phyloP scores from a whole-genome alignment of 2,329 filamentous ascomycete species.

The Byssochlamys sp. region DNA sequence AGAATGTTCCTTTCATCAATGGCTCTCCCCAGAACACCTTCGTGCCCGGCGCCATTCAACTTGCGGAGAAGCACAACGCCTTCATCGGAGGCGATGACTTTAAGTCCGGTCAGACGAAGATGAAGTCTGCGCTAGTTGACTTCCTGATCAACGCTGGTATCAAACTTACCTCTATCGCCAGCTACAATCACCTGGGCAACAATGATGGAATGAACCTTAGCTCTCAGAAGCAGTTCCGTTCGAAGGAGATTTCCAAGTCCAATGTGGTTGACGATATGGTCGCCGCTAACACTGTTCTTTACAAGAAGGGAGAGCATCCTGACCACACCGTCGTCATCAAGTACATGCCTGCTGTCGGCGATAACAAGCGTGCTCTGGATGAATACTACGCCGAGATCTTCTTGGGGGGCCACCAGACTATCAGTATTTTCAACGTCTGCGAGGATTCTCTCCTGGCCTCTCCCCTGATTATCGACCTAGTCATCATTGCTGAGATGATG shows the following conservation, averaged over 20 bases:
- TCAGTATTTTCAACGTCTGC: constrained; percentile 96
- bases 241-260: constrained; percentile 98
- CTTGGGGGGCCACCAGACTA: constrained; percentile 95
- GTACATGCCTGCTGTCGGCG: constrained; percentile 97
- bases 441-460: constrained; percentile 95
- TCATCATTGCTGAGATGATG: constrained; percentile 92
- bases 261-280: constrained; percentile 99
- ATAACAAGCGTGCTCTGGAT: constrained; percentile 96
- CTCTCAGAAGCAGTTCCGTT: constrained; percentile 96
- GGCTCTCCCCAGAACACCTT: constrained; percentile 99
- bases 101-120: constrained; percentile 99
- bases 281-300: constrained; percentile 82
- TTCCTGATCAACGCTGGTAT: constrained; percentile 98
- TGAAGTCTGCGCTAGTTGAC: constrained; percentile 98
- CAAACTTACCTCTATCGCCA: constrained; percentile 95
- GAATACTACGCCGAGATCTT: constrained; percentile 99
- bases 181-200: constrained; percentile 98
- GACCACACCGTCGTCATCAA: constrained; percentile 99
- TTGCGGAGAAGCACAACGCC: constrained; percentile 74
- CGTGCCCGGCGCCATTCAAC: constrained; percentile 79
- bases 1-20: constrained; percentile 91
- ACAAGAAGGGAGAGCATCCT: constrained; percentile 84
- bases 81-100: constrained; percentile 98
- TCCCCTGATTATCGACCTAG: constrained; percentile 92
- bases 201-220: constrained; percentile 98